Conservation (phyloP, 345 rosid genomes). For the Crucihimalaya himalaica region DNA sequence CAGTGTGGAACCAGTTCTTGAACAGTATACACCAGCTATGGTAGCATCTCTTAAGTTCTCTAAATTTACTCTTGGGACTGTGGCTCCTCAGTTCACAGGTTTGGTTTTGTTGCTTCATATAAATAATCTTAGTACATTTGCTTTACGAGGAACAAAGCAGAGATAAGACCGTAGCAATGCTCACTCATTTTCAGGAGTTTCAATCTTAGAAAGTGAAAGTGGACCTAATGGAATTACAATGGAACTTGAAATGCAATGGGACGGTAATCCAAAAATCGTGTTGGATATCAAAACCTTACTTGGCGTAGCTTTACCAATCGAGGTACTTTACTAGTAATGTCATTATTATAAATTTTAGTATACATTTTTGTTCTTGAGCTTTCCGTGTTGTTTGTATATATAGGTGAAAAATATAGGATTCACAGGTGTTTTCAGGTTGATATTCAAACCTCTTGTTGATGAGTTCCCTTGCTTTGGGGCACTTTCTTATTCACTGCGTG, state of each 20-base stretch:
- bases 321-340: conserved; percentile 48
- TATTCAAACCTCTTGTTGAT: conserved; percentile 80
- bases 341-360: background rate
- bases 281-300: conserved; percentile 72
- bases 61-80: conserved; percentile 83
- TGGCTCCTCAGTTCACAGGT: conserved; percentile 98
- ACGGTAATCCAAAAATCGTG: conserved; percentile 78
- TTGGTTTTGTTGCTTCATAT: conserved; percentile 17
- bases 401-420: conserved; percentile 89
- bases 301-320: conserved; percentile 75
- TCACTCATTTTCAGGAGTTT: conserved; percentile 53
- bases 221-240: conserved; percentile 54
- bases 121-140: background rate
- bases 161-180: background rate
- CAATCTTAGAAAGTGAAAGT: conserved; percentile 62
- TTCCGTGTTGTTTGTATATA: conserved; percentile 26
- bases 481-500: conserved; percentile 70
- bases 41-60: conserved; percentile 81
- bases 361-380: conserved; percentile 14
- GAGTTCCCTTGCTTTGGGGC: conserved; percentile 94
- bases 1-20: conserved; percentile 84
- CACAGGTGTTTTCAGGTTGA: conserved; percentile 92
- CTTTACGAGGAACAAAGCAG: background rate
- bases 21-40: conserved; percentile 72
- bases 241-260: conserved; percentile 98